These are phyloP conservation scores for Boletus rubescentipes DNA, from an alignment of 768 basidiomycete species.

Conservation along the genomic window DNA sequence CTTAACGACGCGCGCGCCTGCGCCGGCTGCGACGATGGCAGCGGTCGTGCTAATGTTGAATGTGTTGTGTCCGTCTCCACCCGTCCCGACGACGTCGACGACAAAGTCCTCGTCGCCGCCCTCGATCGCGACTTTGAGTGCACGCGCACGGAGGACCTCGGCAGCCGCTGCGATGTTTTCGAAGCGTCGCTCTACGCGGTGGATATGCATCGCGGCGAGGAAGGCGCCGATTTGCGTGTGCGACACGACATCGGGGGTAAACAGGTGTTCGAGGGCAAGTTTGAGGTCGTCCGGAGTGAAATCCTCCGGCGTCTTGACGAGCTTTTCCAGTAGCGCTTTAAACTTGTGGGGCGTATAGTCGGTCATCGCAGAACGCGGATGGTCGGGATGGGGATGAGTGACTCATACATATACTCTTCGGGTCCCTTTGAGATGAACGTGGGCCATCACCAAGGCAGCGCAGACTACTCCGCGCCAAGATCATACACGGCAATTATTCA, in stretches of 20 bases:
- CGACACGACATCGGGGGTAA: slow-evolving; percentile 60
- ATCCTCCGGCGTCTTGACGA: slow-evolving; percentile 77
- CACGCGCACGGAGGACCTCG: slow-evolving; percentile 53
- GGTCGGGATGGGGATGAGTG: no score
- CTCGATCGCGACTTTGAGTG: slow-evolving; percentile 61
- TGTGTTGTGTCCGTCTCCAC: slow-evolving; percentile 93
- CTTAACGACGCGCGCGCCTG: slow-evolving; percentile 92
- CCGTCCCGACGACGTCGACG: slow-evolving; percentile 41
- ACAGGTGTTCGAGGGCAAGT: slow-evolving; percentile 69
- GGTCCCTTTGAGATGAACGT: no score
- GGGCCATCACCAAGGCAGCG: background rate
- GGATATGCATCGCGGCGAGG: slow-evolving; percentile 80
- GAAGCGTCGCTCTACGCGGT: slow-evolving; percentile 72
- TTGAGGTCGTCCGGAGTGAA: slow-evolving; percentile 79
- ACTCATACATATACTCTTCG: no score
- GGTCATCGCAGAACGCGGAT: slow-evolving; percentile 16
- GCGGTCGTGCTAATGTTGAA: slow-evolving; percentile 98
- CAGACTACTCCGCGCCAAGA: background rate
- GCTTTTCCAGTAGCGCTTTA: slow-evolving; percentile 72
- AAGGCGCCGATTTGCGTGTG: slow-evolving; percentile 87
- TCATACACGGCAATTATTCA: slow-evolving; percentile 92
- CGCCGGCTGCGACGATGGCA: slow-evolving; percentile 90
- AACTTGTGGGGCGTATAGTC: slow-evolving; percentile 52
- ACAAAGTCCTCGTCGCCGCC: slow-evolving; percentile 67
- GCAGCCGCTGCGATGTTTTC: slow-evolving; percentile 81